Evolutionary conservation across 1,284 basidiomycete genomes (phyloP), one percentile per base, ranked within the genome.

Genomic region (Porodaedalea pini): DNA sequence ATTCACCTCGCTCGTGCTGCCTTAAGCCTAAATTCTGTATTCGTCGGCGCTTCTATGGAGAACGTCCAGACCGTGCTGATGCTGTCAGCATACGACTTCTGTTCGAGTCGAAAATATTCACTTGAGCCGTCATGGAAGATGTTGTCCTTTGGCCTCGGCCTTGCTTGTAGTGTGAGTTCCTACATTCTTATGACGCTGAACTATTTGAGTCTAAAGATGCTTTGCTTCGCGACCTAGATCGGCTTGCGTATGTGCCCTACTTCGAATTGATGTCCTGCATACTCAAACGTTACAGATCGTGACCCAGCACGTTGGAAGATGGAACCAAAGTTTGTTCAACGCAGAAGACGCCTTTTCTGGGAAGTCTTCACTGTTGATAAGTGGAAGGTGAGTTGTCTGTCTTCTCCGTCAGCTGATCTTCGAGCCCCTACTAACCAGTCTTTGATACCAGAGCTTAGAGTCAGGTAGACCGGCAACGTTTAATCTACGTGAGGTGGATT

Each of bases 331-430:
- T 59, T 67, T 34, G 60, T 62, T 4, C 62, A 67, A 36, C 53
- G 63, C 4, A 60, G 67, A n/a, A 58, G 67, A 17, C 62, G 58
- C 19, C 52, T 68, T 23, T 68, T 67, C 56, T 69, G 67, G 67
- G 67, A 69, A 58, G 57, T 68, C 7, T 64, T 56, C 31, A 19
- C 25, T 7, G 21, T 61, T 5, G 59, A 62, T 21, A 55, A 58
- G 19, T 55, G 55, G 58, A 59, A 56, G 39, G 58, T 56, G 37
- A 34, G 15, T 40, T 43, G 4, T 11, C 19, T 27, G 10, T 32
- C 37, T 39, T n/a, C n/a, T n/a, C n/a, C n/a, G n/a, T n/a, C n/a
- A n/a, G n/a, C n/a, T n/a, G n/a, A n/a, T n/a, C n/a, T n/a, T n/a
- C n/a, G n/a, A n/a, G n/a, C n/a, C n/a, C n/a, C n/a, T n/a, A n/a